Base-by-base conservation (phyloP, 1,139 yeast species). In the Nakaseomyces sp. region DNA sequence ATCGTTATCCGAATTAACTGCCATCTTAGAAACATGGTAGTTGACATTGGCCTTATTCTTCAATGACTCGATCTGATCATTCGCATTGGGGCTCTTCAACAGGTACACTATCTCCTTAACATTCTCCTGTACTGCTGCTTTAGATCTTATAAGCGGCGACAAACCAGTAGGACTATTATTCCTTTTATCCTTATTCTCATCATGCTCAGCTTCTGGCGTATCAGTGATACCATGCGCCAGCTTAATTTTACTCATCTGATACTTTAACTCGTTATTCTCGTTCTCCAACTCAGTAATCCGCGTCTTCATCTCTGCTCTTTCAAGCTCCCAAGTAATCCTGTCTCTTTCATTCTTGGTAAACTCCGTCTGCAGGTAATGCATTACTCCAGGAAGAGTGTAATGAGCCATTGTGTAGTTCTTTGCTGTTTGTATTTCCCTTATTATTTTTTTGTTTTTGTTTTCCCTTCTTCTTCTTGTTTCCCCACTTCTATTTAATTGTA, bases 231-330 rank as follows among this genome's bases (percentile, higher is more conserved):
- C n/a, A n/a, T n/a, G n/a, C n/a, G n/a, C n/a, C n/a, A 36, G 42
- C 46, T 52, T 50, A 47, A 81, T 61, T 32, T 74, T 75, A 16
- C 66, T 68, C 19, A 80, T 68, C 48, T 77, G 77, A 2, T 64
- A 59, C 40, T 69, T 64, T 48, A 86, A 63, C 42, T 71, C 70
- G 33, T 71, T 73, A 52, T 86, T 87, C 47, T 79, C 83, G 28
- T 77, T 79, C 45, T 73, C 73, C 28, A 88, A 66, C 42, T 79
- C 78, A 1, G 81, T 82, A 43, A 83, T 76, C 44, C 76, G 70
- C 8, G 78, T 67, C 44, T 68, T 70, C 77, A 74, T 72, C 51
- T 74, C 77, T 10, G 77, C 73, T 39, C 72, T 62, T 52, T 73
- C 77, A 43, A 74, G 60, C 47, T 71, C 78, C 79, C 80, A 76